Evolutionary conservation across 2,329 filamentous ascomycete species (phyloP), one percentile per base, ranked within the genome.

Genomic region (Fusarium beomiforme): DNA sequence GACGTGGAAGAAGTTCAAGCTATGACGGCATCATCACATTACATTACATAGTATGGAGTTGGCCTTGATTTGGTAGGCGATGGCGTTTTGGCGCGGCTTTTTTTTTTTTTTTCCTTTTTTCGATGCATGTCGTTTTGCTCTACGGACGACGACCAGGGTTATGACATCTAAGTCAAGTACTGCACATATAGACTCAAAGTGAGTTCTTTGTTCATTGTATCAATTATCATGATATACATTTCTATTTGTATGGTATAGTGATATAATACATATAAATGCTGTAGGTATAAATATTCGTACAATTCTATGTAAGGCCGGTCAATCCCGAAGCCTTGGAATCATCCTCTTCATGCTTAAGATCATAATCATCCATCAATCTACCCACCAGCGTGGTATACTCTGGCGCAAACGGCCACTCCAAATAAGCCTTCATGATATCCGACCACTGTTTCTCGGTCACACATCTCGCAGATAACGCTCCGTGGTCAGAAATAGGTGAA

Each of bases 381-480:
- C 80, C 80, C n/a, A 89, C 79, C 56, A 89, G 78, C 64, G 87
- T 81, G 9, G 78, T 46, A 67, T 86, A 87, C 5, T 76, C 71
- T 2, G 89, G 89, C 5, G 81, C 79, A 70, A 92, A 92, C 1
- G 90, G 90, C 91, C 91, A 93, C 54, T 85, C 81, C 78, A 88
- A 83, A 85, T 89, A 93, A 1, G 86, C 85, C 70, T 87, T 83
- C 8, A 90, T 67, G 19, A 93, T 79, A 65, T 91, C 88, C 21
- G 83, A 77, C 77, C 89, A 83, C 82, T 92, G 89, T 17, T 77
- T 74, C 70, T 83, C 78, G 44, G 86, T 89, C 62, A 93, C 71
- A 29, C 79, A 77, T 8, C 90, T 80, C 8, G 85, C 81, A 1
- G 78, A 77, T 36, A 91, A 56, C 59, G 83, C 79, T 4, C 81